Percentiles rank a stretch among this genome's conserved stretches.
These are phyloP conservation scores for Colletotrichum sp. DNA, from an alignment of 2,329 filamentous ascomycete genomes.

Conservation along the genomic window DNA sequence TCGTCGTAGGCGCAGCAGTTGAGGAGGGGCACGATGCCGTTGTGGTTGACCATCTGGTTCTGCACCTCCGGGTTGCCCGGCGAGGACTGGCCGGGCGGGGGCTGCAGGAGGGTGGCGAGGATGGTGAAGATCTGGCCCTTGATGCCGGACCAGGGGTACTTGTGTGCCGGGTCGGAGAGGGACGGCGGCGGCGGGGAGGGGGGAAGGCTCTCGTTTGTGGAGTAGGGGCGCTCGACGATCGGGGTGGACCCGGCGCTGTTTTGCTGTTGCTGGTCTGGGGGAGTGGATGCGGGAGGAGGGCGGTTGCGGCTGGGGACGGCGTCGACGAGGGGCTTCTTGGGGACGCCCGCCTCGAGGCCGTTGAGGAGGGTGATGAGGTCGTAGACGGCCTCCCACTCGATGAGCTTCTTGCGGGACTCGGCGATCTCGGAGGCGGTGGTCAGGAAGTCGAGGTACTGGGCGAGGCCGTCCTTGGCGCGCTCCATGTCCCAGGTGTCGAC, in stretches of 20 bases:
- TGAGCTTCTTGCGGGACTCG: constrained; percentile 82
- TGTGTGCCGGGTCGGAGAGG: constrained; percentile 69
- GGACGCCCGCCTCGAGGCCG: constrained; percentile 85
- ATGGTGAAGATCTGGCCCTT: constrained; percentile 94
- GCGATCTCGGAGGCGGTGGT: constrained; percentile 86
- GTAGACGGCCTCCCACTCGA: constrained; percentile 90
- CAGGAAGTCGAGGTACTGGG: constrained; percentile 93
- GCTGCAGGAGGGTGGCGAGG: constrained; percentile 87
- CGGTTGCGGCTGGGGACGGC: constrained; percentile 23
- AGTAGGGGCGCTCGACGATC: constrained; percentile 70
- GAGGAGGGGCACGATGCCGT: constrained; percentile 85
- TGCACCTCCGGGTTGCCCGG: constrained; percentile 79
- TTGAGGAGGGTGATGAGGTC: constrained; percentile 88
- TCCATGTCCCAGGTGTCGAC: constrained; percentile 98
- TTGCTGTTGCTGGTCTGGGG: constrained; percentile 28
- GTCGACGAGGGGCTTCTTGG: constrained; percentile 75
- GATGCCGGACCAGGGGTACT: constrained; percentile 74
- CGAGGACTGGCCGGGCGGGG: constrained; percentile 66
- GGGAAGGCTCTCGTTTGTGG: constrained; percentile 31
- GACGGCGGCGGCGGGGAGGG: constrained; percentile 47
- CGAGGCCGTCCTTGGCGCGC: constrained; percentile 90
- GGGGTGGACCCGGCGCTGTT: constrained; percentile 26
- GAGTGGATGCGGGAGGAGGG: constrained; percentile 12
- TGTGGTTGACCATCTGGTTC: constrained; percentile 82
- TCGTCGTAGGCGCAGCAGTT: constrained; percentile 92